phyloP scores from a whole-genome alignment of 768 basidiomycete genomes.

The Tephrocybe rancida region DNA sequence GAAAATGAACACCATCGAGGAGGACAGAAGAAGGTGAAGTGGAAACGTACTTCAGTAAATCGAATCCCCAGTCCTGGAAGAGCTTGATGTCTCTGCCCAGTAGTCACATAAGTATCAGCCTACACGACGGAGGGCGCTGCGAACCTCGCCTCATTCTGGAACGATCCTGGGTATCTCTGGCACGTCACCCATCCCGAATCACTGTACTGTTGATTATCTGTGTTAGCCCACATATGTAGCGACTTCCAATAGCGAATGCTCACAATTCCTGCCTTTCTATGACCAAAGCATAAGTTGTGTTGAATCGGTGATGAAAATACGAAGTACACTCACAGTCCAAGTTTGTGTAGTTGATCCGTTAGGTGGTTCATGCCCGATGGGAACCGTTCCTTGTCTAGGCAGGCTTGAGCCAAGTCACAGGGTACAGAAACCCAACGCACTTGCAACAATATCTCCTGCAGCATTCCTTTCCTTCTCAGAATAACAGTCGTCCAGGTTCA shows the following conservation, averaged over 20 bases:
- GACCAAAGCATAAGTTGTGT: background rate
- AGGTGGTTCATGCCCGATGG: constrained; percentile 58
- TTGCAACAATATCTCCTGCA: constrained; percentile 53
- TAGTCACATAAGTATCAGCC: background rate
- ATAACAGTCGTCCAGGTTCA: constrained; percentile 72
- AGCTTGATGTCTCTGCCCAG: constrained; percentile 49
- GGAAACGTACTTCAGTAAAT: constrained; percentile 60
- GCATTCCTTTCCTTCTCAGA: constrained; percentile 56
- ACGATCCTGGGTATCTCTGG: constrained; percentile 66
- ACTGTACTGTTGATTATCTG: constrained; percentile 50
- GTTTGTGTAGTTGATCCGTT: constrained; percentile 54
- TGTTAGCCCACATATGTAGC: too few species aligned
- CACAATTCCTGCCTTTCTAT: constrained; percentile 47
- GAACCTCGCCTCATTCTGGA: constrained; percentile 46
- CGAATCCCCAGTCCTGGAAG: constrained; percentile 70
- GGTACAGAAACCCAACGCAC: constrained; percentile 29
- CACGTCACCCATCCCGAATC: constrained; percentile 73
- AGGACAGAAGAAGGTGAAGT: too few species aligned
- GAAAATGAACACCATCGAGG: background rate
- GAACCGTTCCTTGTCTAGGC: constrained; percentile 39
- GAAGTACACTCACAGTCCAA: constrained; percentile 50
- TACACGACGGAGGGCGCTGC: background rate
- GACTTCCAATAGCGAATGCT: too few species aligned
- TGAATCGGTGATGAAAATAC: background rate
- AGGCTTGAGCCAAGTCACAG: background rate